Evolutionary conservation across 140 eudicot genomes (phyloP), one percentile per base, ranked within the genome.

Genomic region (Senecio squalidus): DNA sequence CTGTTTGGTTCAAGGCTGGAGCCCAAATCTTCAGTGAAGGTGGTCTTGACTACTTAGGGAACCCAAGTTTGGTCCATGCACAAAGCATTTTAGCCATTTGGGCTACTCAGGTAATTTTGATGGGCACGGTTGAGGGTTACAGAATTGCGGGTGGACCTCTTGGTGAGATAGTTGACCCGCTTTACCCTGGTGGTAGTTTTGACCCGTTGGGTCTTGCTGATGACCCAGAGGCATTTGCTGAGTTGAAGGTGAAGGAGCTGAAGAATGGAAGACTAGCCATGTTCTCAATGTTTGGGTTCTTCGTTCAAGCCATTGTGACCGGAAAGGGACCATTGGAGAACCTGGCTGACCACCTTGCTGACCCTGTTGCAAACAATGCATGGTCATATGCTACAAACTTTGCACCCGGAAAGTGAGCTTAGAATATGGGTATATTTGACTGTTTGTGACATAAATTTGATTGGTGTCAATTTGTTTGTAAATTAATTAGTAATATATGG

Each of bases 91-190:
- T 86, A 75, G 95, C 95, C 36, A 86, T 86, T 15, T 86, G 95
- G 95, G 95, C 95, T 13, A 65, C 76, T 49, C 95, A 86, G 28
- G 91, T 86, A 0, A 64, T 82, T 71, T 74, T 86, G 78, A 86
- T 86, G 95, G 95, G 95, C 4, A 81, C 84, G 0, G 81, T 86
- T 54, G 95, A 86, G 62, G 95, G 95, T 24, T 85, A 85, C 84
- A 74, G 94, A 46, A 73, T 85, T 64, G 95, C 89, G 0, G 95
- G 89, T 39, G 85, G 85, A 2, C 85, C 85, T 3, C 72, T 79
- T 3, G 85, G 82, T n/a, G 85, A 79, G 62, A 76, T 79, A 6
- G 76, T 72, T 31, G 85, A 79, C 72, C 80, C 84, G 48, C 53
- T 78, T 62, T 78, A 78, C 80, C 84, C 84, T 0, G 84, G 84